These are phyloP conservation scores for Podaxis carcinomalis DNA, from an alignment of 768 basidiomycete species.

Conservation along the genomic window DNA sequence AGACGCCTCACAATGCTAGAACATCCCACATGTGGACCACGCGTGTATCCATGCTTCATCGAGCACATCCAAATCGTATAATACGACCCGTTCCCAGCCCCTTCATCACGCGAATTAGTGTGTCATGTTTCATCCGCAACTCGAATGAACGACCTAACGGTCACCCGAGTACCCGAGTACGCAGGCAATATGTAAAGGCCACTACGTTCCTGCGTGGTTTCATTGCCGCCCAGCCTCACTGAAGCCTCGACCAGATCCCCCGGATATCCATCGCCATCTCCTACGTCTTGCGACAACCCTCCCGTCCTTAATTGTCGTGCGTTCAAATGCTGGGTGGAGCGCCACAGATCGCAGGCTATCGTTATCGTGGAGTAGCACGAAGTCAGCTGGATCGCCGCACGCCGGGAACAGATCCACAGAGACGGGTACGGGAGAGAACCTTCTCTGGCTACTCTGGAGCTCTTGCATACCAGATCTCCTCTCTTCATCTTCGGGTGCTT, in stretches of 20 bases:
- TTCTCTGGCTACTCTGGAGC: not conserved
- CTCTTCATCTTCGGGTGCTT: not conserved
- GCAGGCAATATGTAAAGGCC: not conserved
- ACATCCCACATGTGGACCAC: not conserved
- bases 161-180: not conserved
- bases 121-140: not conserved
- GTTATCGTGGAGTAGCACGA: conserved; percentile 53
- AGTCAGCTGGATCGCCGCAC: conserved; percentile 46
- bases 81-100: not conserved
- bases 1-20: not conserved
- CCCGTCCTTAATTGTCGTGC: conserved; percentile 48
- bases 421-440: conserved; percentile 1
- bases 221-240: not conserved
- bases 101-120: not conserved
- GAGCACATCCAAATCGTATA: not conserved
- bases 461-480: not conserved
- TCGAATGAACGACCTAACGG: not conserved
- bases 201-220: not conserved
- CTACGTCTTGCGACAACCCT: conserved; percentile 36
- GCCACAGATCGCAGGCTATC: conserved; percentile 40
- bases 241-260: not conserved
- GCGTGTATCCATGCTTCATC: not conserved
- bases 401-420: conserved; percentile 30
- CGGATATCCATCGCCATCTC: conserved; percentile 29
- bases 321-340: conserved; percentile 44